Evolutionary conservation across 768 basidiomycete genomes (phyloP), one percentile per base, ranked within the genome.

Genomic region (Rhodotorula diobovata): DNA sequence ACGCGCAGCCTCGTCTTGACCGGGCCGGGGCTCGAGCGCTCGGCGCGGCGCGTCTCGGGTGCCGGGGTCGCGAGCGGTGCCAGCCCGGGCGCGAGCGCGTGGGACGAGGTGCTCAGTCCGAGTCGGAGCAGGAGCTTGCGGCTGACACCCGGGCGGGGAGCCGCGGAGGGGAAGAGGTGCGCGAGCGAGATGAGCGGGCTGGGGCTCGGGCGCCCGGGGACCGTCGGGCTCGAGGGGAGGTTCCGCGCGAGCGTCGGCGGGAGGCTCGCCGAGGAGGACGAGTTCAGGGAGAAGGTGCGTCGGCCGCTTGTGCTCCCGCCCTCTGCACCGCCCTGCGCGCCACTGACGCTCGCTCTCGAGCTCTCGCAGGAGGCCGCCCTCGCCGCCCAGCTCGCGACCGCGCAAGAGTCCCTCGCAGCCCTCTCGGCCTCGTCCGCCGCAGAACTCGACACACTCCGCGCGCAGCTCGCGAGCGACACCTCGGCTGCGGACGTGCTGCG

Each of bases 371-470:
- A 67, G 41, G 28, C 54, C 6, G 41, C 30, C 30, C 67, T 68
- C 54, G 48, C 35, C 7, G 63, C 32, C 1, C 64, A 68, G 43
- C 67, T 73, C 41, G 72, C 61, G 28, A 56, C 39, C 15, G 71
- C 70, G 0, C 62, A 39, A 9, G 34, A 32, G 4, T 50, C 51
- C 20, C 62, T 64, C 60, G 32, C 55, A 16, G 35, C 41, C 32
- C 43, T 70, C 41, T 25, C 48, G 8, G 48, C 37, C 28, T 23
- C n/a, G 32, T 16, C 48, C 58, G 41, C 28, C 64, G 61, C 87
- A 30, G 86, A 93, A 73, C 80, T 95, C 46, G 89, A 92, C 54
- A 86, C 89, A 0, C 92, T 95, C 76, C 85, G 87, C 0, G 88
- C 85, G 14, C 90, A 94, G 76, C 84, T 85, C 53, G 80, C 89